Percentiles rank a stretch among this genome's conserved stretches.
These are phyloP conservation scores for Termitomyces sp. DNA, from an alignment of 768 basidiomycete genomes.

Conservation along the genomic window DNA sequence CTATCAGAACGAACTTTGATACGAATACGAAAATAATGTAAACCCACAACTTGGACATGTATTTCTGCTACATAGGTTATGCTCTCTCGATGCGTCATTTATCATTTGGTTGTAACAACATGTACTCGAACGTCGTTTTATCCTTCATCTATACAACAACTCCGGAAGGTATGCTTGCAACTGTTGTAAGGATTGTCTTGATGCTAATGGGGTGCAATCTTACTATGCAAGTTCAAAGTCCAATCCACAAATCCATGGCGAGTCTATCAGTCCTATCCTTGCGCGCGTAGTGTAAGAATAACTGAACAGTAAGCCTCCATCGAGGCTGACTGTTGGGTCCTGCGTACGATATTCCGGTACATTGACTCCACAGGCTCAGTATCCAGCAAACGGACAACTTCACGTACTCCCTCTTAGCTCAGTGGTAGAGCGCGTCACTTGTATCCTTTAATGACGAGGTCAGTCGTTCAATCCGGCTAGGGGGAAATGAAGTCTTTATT, in stretches of 20 bases:
- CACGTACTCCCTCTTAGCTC: conserved; percentile 24
- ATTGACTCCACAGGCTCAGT: too few species aligned
- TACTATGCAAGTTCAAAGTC: not conserved
- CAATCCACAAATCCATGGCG: not conserved
- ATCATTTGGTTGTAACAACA: not conserved
- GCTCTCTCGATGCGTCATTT: not conserved
- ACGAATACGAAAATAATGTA: not conserved
- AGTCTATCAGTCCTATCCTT: not conserved
- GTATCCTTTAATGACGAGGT: conserved; percentile 10
- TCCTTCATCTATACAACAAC: too few species aligned
- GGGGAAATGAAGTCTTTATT: not conserved
- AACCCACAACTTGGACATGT: not conserved
- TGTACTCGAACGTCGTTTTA: not conserved
- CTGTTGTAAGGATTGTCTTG: too few species aligned
- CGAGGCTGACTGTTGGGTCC: too few species aligned
- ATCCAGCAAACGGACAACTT: too few species aligned
- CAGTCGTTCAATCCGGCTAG: conserved; percentile 4
- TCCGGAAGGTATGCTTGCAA: not conserved
- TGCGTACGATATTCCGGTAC: too few species aligned
- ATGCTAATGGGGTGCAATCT: too few species aligned
- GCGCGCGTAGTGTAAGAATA: too few species aligned
- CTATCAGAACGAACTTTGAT: not conserved
- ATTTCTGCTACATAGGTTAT: not conserved
- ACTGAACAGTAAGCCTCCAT: not conserved
- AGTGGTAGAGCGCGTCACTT: conserved; percentile 34